phyloP scores from a whole-genome alignment of 768 basidiomycete species.

The Pleurotus tuoliensis region DNA sequence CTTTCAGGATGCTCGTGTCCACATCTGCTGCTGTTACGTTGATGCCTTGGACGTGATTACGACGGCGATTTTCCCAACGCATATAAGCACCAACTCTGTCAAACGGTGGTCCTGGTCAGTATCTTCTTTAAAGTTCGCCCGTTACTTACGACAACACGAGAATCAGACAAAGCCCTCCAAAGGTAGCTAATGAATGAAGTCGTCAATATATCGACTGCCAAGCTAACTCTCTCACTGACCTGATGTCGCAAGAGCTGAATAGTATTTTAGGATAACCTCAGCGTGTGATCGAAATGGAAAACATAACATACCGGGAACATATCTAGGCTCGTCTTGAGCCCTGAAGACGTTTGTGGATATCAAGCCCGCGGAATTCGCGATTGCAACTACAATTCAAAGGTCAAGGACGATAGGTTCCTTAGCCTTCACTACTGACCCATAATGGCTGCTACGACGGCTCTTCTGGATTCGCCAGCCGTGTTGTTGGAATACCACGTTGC shows the following conservation, averaged over 20 bases:
- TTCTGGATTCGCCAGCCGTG: slow-evolving; percentile 42
- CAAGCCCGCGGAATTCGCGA: slow-evolving; percentile 45
- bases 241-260: slow-evolving; percentile 38
- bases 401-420: background rate
- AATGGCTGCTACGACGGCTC: slow-evolving; percentile 47
- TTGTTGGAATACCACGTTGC: slow-evolving; percentile 48
- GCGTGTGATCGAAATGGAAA: background rate
- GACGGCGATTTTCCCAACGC: slow-evolving; percentile 41
- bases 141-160: slow-evolving; percentile 32
- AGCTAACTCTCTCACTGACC: slow-evolving; percentile 22
- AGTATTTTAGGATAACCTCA: background rate
- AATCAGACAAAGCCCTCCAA: slow-evolving; percentile 42
- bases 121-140: background rate
- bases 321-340: slow-evolving; percentile 45
- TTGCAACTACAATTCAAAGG: slow-evolving; percentile 28
- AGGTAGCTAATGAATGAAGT: slow-evolving; percentile 28
- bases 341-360: slow-evolving; percentile 51
- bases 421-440: slow-evolving; percentile 31
- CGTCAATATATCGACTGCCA: background rate
- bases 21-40: slow-evolving; percentile 39
- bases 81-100: slow-evolving; percentile 42
- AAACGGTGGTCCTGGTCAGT: slow-evolving; percentile 1
- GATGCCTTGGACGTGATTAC: slow-evolving; percentile 38
- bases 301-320: slow-evolving; percentile 33
- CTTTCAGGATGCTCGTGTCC: slow-evolving; percentile 37